Percentiles rank a stretch among this genome's conserved stretches.
phyloP scores from a whole-genome alignment of 352 stramenopile genomes.

The Pythium chondricola region DNA sequence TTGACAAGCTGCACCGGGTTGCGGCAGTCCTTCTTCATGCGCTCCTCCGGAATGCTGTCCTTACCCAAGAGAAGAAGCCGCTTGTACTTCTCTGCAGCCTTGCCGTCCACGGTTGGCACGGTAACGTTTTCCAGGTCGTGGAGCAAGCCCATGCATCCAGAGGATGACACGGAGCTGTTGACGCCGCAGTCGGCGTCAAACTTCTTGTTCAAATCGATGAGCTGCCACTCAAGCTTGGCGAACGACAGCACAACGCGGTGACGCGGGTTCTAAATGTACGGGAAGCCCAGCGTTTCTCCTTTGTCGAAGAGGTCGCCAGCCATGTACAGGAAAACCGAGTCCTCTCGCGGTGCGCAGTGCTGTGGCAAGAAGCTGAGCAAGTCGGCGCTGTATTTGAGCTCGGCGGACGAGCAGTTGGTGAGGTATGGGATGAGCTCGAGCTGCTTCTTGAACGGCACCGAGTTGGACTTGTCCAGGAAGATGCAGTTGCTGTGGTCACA shows the following conservation, averaged over 20 bases:
- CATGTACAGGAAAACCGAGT: slow-evolving; percentile 36
- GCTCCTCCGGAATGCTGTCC: slow-evolving; percentile 2
- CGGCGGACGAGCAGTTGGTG: slow-evolving; percentile 24
- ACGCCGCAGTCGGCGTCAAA: slow-evolving; percentile 4
- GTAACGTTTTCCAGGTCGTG: slow-evolving; percentile 7
- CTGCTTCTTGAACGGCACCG: slow-evolving; percentile 28
- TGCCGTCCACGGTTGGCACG: background rate
- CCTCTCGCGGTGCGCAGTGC: slow-evolving; percentile 13
- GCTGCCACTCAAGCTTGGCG: slow-evolving; percentile 11
- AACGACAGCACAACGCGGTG: slow-evolving; percentile 8
- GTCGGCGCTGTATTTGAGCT: slow-evolving; percentile 30
- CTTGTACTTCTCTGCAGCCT: background rate
- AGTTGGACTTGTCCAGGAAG: slow-evolving; percentile 29
- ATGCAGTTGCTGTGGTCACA: slow-evolving; percentile 30
- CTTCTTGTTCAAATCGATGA: background rate
- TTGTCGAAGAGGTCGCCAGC: slow-evolving; percentile 15
- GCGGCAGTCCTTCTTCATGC: background rate
- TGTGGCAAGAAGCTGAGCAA: slow-evolving; percentile 28
- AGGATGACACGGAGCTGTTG: background rate
- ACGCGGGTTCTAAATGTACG: background rate
- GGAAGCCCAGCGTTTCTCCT: background rate
- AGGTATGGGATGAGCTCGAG: slow-evolving; percentile 29
- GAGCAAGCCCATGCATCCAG: slow-evolving; percentile 2
- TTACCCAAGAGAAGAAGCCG: slow-evolving; percentile 5
- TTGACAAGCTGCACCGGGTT: slow-evolving; percentile 19